Base-by-base conservation (phyloP, 352 stramenopile species). In the Pseudoperonospora humuli region DNA sequence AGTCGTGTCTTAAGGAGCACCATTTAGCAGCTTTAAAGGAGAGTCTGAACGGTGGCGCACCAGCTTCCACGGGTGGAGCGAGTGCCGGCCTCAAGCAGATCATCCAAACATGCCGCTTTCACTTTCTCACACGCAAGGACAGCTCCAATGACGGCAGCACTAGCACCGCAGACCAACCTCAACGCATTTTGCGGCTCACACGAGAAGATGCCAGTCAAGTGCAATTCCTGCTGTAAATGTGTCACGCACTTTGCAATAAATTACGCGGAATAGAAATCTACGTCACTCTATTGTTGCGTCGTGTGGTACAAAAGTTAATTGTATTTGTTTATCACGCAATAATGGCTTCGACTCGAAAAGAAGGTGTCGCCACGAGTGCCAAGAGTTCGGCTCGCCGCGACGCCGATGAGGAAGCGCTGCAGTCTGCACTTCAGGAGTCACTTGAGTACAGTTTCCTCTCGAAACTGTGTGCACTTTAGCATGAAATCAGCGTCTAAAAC, bases 1-100 rank as follows among this genome's bases (percentile, higher is more conserved):
- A 93, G 46, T 86, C 78, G 13, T 93, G 80, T 51, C 64, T 93
- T 18, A 88, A 87, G 34, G 77, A 93, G 38, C 71, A 89, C 59
- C 86, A 86, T 49, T 52, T 93, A 5, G 50, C 67, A 17, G 59
- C 78, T 7, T 26, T 89, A 5, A 75, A 68, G 29, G 50, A 47
- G 29, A 45, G 53, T 31, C 61, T 41, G 0, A 74, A 61, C 25
- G 52, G 52, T 2, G 33, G 52, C 0, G 73, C 78, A 10, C 67
- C 77, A 13, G 62, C 60, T 2, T 72, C 70, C 0, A 86, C 68
- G 32, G 64, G 74, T 1, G 68, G 79, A 7, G 69, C 74, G 0
- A 86, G 75, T 45, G 70, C 57, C 0, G 77, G 81, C 7, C 58
- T 86, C 3, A 85, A 86, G 35, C 72, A 90, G 43, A 83, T 93